Conservation (phyloP, 306 rosid genomes). For the Medicago ruthenica region DNA sequence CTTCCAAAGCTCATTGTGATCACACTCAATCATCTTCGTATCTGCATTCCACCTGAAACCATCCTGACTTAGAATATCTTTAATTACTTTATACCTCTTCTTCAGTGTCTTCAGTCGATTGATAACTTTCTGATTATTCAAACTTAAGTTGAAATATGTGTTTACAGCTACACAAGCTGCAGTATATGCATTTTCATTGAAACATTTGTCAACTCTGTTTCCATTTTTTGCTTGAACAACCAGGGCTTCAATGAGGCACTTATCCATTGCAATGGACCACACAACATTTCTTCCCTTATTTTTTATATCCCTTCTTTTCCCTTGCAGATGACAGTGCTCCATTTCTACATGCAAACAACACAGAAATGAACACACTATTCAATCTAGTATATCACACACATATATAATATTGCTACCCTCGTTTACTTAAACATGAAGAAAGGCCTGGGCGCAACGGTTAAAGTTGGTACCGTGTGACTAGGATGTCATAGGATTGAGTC, state of each 20-base stretch:
- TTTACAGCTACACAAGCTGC: slow-evolving; percentile 83
- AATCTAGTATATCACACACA: not conserved
- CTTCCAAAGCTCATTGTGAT: slow-evolving; percentile 75
- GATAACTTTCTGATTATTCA: slow-evolving; percentile 83
- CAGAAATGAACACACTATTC: not conserved
- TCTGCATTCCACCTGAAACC: slow-evolving; percentile 78
- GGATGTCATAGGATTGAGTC: not conserved
- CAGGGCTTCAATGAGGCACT: slow-evolving; percentile 76
- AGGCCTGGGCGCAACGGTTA: not conserved
- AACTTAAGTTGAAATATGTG: slow-evolving; percentile 65
- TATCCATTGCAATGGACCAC: slow-evolving; percentile 86
- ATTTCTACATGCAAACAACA: slow-evolving; percentile 49
- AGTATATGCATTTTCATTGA: slow-evolving; percentile 80
- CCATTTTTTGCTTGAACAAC: slow-evolving; percentile 77
- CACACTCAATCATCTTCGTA: slow-evolving; percentile 69
- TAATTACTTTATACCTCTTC: slow-evolving; percentile 76
- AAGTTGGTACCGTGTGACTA: not conserved
- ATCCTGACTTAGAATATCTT: slow-evolving; percentile 71
- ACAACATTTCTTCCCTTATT: slow-evolving; percentile 86
- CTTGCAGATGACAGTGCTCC: slow-evolving; percentile 70
- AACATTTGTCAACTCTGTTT: slow-evolving; percentile 82
- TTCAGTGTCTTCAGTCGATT: slow-evolving; percentile 84
- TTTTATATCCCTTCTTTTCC: slow-evolving; percentile 72
- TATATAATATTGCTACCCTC: not conserved
- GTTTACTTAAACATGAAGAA: not conserved